A percentile compares a stretch with the other conserved stretches of the same genome.
Evolutionary conservation across 2,329 filamentous ascomycete species (phyloP).

Genomic region (Arthrobotrys conoides): DNA sequence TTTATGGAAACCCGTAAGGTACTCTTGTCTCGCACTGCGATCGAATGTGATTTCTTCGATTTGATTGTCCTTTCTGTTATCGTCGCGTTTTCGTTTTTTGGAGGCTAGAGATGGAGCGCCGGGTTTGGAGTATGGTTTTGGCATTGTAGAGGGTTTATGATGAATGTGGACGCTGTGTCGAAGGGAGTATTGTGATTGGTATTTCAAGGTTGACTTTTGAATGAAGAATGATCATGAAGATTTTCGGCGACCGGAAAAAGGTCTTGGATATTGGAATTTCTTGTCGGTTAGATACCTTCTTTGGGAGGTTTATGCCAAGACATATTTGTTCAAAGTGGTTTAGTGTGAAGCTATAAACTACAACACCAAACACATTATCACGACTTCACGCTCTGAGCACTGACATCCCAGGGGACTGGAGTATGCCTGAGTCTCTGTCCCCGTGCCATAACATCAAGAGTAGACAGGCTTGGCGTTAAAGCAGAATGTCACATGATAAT

Average conservation of each 20-base stretch:
- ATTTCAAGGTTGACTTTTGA: too few relatives aligned
- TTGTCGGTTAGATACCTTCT: slow-evolving; percentile 18
- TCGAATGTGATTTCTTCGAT: slow-evolving; percentile 91
- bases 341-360: background rate
- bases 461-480: too few relatives aligned
- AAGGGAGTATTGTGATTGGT: slow-evolving; percentile 2
- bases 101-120: slow-evolving; percentile 62
- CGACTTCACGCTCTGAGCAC: background rate
- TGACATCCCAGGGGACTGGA: too few relatives aligned
- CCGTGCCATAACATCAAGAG: too few relatives aligned
- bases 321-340: background rate
- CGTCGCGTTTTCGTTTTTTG: slow-evolving; percentile 77
- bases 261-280: slow-evolving; percentile 12
- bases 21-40: slow-evolving; percentile 82
- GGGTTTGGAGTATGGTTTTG: slow-evolving; percentile 58
- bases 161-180: background rate
- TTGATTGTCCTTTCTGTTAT: slow-evolving; percentile 63
- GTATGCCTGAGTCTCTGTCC: too few relatives aligned
- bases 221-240: too few relatives aligned
- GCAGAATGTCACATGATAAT: too few relatives aligned
- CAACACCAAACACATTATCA: background rate
- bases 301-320: slow-evolving; percentile 3
- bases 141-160: slow-evolving; percentile 6
- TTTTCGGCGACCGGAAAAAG: background rate
- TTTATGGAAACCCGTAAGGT: slow-evolving; percentile 96